Evolutionary conservation across 2,329 filamentous ascomycete genomes (phyloP), one percentile per base, ranked within the genome.

Genomic region (Arthrobotrys conoides): DNA sequence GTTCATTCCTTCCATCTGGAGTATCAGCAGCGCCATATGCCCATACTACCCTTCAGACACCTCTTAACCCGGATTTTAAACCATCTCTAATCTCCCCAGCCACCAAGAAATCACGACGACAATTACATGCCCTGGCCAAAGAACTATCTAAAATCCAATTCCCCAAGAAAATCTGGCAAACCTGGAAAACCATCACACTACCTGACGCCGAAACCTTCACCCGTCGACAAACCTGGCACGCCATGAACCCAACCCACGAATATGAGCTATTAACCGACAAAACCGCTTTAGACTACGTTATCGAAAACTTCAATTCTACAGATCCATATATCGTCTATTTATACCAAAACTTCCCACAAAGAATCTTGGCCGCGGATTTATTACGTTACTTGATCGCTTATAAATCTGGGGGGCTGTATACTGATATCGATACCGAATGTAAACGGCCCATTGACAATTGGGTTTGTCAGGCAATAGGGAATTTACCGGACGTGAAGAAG

Each of bases 131-230:
- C 0, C 61, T 53, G 1, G 63, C 75, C 2, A 49, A 49, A 14
- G 46, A 68, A 2, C 44, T 78, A 12, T 68, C 75, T 3, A 53
- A 65, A 36, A n/a, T 18, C 9, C n/a, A 22, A 1, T 72, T 78
- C 38, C 75, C 75, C 8, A 33, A 67, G 16, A 71, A 78, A n/a
- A 78, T 78, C 36, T 78, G 63, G 59, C 75, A 78, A 27, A 78
- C 75, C 10, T 78, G 75, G 75, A 78, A 78, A 46, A 69, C 68
- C 8, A 78, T 78, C 63, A 27, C 46, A 14, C 46, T 78, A 14
- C 68, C 68, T 0, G n/a, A 46, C 63, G 63, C 69, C 3, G 75
- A 72, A 22, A 44, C 68, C 12, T 78, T 48, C 36, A 30, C 53
- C 6, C 48, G 64, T 10, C 64, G 41, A 44, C 67, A 64, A 18